These are phyloP conservation scores for Capsicum rhomboideum DNA, from an alignment of 257 asterid genomes.

Conservation along the genomic window DNA sequence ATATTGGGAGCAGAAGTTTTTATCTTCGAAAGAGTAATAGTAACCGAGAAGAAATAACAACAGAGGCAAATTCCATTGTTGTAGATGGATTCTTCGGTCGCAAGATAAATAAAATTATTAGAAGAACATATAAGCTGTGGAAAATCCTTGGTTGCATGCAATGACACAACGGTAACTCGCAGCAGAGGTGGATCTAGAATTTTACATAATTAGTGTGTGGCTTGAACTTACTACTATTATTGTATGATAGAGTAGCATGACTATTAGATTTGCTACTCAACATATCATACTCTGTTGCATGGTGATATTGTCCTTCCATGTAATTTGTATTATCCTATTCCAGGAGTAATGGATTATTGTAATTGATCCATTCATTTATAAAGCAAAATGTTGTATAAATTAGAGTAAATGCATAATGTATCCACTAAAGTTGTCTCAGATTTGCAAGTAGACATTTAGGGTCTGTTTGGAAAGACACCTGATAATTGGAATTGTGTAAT, in stretches of 20 bases:
- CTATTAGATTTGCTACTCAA: not conserved
- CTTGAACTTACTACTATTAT: conserved; percentile 17
- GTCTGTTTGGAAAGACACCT: too few relatives aligned
- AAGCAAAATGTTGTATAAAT: too few relatives aligned
- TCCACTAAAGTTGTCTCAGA: too few relatives aligned
- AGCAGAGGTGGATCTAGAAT: not conserved
- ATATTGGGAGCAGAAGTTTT: conserved; percentile 57
- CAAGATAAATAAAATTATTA: conserved; percentile 26
- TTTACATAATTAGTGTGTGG: not conserved
- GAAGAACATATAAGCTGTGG: conserved; percentile 31
- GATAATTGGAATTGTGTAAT: too few relatives aligned
- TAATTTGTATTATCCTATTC: not conserved
- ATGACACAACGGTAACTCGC: not conserved
- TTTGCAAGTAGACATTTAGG: too few relatives aligned
- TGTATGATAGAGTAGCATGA: conserved; percentile 1
- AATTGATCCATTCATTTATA: not conserved
- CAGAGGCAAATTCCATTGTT: not conserved
- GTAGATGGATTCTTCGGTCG: conserved; percentile 8
- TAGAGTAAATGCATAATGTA: too few relatives aligned
- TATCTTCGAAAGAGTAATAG: conserved; percentile 41
- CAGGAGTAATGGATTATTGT: not conserved
- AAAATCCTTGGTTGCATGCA: conserved; percentile 41
- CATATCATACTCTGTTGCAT: not conserved
- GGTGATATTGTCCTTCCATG: not conserved
- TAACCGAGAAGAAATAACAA: not conserved